Base-by-base conservation (phyloP, 2,329 filamentous ascomycete species). In the Colletotrichum sp. region DNA sequence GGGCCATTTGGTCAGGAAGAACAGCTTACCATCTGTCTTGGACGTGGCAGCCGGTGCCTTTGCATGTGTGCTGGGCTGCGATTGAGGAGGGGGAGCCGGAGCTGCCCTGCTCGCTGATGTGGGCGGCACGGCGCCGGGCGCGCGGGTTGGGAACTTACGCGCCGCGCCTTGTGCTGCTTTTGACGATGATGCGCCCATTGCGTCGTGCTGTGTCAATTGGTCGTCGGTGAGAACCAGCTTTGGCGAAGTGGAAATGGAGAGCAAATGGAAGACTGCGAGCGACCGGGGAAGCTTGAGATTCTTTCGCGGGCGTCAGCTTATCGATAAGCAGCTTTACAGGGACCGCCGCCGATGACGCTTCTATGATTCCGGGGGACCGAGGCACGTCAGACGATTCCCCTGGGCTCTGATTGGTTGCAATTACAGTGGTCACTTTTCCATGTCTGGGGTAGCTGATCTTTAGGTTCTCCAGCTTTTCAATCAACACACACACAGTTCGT, bases 121-220 rank as follows among this genome's bases (percentile, higher is more conserved):
- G 25, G 72, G 68, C 39, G 72, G 68, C 39, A 72, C 79, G 59
- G 78, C 79, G 61, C 82, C 83, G 2, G 82, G 80, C 5, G 85
- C 78, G 75, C 87, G 83, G 39, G 84, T 80, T 5, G 88, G 88
- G 78, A 88, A 90, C 77, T 84, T 88, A 72, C 88, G 86, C 63
- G 83, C 77, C 28, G 83, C 84, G 63, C 83, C 80, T 76, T 84
- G 83, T 15, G 83, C 84, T 19, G 86, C 84, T 80, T 89, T 90
- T 28, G 88, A 90, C 5, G 86, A 83, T 52, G 86, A 84, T 7
- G 87, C 84, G 39, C 88, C 88, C 88, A 90, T 88, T 65, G 19
- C 78, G 32, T 8, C 22, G 30, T 60, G 34, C 6, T 32, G 11
- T 52, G 27, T 27, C 28, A 15, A 27, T 65, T 59, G 68, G 12